A percentile compares a stretch with the other conserved stretches of the same genome.
phyloP scores from a whole-genome alignment of 768 basidiomycete genomes.

The Gloeopeniophorella convolvens region DNA sequence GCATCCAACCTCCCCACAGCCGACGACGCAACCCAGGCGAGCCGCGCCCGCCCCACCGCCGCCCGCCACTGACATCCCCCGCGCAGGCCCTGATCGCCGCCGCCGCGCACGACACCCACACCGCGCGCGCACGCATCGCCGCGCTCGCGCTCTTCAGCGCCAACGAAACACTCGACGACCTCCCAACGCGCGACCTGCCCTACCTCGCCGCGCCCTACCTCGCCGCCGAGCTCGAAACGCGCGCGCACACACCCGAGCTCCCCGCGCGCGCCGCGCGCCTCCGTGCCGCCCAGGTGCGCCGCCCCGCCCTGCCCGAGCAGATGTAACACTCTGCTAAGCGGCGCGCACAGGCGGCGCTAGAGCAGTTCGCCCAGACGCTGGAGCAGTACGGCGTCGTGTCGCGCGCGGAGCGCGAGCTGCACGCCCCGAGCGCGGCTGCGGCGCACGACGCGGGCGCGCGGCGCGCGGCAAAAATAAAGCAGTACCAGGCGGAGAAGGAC shows the following conservation, averaged over 20 bases:
- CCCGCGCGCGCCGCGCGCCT: slow-evolving; percentile 54
- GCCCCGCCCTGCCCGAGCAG: background rate
- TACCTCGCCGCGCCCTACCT: slow-evolving; percentile 73
- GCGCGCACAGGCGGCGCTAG: too few species aligned
- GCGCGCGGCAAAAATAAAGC: slow-evolving; percentile 85
- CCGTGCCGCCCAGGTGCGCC: slow-evolving; percentile 50
- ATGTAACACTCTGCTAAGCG: slow-evolving; percentile 10
- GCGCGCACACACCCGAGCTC: slow-evolving; percentile 48
- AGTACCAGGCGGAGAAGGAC: slow-evolving; percentile 83
- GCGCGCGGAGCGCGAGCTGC: slow-evolving; percentile 50
- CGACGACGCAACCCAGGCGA: slow-evolving; percentile 41
- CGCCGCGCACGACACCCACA: slow-evolving; percentile 49
- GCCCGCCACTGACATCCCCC: slow-evolving; percentile 7
- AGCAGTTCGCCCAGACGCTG: slow-evolving; percentile 46
- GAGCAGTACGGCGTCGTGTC: slow-evolving; percentile 65
- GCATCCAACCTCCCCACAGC: slow-evolving; percentile 36
- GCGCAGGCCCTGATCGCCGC: slow-evolving; percentile 52
- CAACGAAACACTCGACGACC: slow-evolving; percentile 79
- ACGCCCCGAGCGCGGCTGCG: slow-evolving; percentile 41
- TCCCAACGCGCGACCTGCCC: slow-evolving; percentile 66
- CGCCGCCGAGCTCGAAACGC: slow-evolving; percentile 56
- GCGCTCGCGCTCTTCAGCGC: slow-evolving; percentile 71
- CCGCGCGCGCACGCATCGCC: slow-evolving; percentile 46
- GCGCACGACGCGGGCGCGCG: slow-evolving; percentile 60
- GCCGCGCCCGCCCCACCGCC: background rate